A percentile compares a stretch with the other conserved stretches of the same genome.
phyloP scores from a whole-genome alignment of 768 basidiomycete species.

The Calvatia gigantea region DNA sequence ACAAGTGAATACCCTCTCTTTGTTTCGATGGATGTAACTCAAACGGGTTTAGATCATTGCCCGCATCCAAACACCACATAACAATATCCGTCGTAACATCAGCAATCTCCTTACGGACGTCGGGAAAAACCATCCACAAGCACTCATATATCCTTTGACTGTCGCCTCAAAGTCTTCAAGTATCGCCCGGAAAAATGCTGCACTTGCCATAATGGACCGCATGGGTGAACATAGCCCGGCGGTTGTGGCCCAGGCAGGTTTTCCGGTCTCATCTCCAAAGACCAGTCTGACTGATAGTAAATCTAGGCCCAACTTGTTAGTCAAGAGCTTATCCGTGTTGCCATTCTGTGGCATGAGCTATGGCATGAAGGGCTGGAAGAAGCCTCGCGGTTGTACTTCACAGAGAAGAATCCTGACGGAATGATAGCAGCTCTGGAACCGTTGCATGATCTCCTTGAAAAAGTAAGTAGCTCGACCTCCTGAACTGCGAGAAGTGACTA shows the following conservation, averaged over 20 bases:
- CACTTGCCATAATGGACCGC: conserved; percentile 81
- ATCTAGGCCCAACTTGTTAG: conserved; percentile 56
- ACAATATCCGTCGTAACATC: conserved; percentile 85
- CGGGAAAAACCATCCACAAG: conserved; percentile 96
- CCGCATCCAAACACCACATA: conserved; percentile 91
- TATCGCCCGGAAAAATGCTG: conserved; percentile 73
- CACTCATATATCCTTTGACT: conserved; percentile 91
- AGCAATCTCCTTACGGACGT: conserved; percentile 86
- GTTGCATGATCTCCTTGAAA: conserved; percentile 88
- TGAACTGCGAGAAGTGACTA: neutral
- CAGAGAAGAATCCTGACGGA: conserved; percentile 93
- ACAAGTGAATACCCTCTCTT: conserved; percentile 61
- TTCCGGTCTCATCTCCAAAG: neutral
- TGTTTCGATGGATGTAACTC: neutral
- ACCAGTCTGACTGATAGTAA: neutral
- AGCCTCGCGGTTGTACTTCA: conserved; percentile 94
- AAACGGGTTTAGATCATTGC: conserved; percentile 77
- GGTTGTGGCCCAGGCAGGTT: conserved; percentile 79
- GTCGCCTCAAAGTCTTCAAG: conserved; percentile 97
- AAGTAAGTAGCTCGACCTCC: conserved; percentile 40
- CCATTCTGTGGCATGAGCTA: conserved; percentile 97
- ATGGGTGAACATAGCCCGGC: conserved; percentile 89
- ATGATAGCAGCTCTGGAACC: conserved; percentile 95
- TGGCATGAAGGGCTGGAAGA: conserved; percentile 99
- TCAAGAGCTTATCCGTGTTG: conserved; percentile 92